Evolutionary conservation across 2,329 filamentous ascomycete genomes (phyloP).

Genomic region (Colletotrichum agaves): DNA sequence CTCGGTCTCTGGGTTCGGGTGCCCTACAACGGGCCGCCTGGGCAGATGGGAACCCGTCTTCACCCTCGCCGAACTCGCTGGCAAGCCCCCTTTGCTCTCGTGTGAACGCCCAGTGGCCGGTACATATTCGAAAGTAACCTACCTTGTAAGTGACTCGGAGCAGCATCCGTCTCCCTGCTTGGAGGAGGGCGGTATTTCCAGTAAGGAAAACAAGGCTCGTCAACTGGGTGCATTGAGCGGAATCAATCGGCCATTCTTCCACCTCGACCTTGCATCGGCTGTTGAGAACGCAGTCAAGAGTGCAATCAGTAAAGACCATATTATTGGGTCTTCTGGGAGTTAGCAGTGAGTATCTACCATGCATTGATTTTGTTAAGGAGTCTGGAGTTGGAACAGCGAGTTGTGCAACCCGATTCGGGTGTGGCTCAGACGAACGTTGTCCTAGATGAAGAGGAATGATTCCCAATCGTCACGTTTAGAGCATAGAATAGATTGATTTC

Average conservation of each 20-base stretch:
- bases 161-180: background rate
- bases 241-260: constrained; percentile 60
- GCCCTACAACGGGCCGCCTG: constrained; percentile 40
- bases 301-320: background rate
- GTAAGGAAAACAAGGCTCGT: background rate
- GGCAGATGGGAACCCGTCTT: constrained; percentile 36
- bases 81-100: constrained; percentile 8
- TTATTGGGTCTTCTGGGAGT: background rate
- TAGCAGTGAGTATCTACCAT: too few species aligned
- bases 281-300: constrained; percentile 48
- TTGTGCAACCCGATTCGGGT: too few species aligned
- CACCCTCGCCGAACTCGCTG: constrained; percentile 39
- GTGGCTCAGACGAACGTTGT: too few species aligned
- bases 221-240: constrained; percentile 45
- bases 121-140: background rate
- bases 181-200: background rate
- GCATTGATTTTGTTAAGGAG: background rate
- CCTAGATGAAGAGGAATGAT: too few species aligned
- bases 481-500: too few species aligned
- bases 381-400: background rate
- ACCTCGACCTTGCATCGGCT: constrained; percentile 56
- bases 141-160: background rate
- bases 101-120: background rate
- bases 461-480: too few species aligned
- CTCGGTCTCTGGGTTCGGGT: constrained; percentile 65